Base-by-base conservation (phyloP, 1,284 basidiomycete species). In the Erythrobasidium hasegawianum region DNA sequence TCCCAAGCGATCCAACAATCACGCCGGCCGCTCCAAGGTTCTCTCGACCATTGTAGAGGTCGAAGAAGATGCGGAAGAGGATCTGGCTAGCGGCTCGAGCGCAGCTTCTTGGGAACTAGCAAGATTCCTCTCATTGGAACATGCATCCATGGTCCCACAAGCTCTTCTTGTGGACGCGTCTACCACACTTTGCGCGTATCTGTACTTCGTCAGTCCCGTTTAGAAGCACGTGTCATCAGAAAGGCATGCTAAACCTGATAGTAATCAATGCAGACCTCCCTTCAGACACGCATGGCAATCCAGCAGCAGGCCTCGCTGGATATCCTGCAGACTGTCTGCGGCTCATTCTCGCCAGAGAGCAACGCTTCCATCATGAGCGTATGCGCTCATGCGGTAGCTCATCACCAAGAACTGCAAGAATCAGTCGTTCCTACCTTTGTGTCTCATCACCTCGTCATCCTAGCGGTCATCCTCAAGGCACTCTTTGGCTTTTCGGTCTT, bases 301-400 rank as follows among this genome's bases (percentile, higher is more conserved):
- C 62, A 65, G 39, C 62, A 65, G 56, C 41, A 65, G 49, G 54
- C 62, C 22, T 65, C 56, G 10, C 49, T 65, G 14, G 62, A 65
- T 33, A 55, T 58, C 55, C 62, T 65, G 7, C 47, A 50, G 14
- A 52, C 55, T 22, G 27, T 65, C 47, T 65, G 62, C 62, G 26
- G 53, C 62, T 56, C 38, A 47, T 11, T 45, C 54, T 16, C 55
- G 50, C 24, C 50, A 39, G 24, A 45, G 41, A 20, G n/a, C n/a
- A 33, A 64, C 39, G 10, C 39, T 41, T 47, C 62, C 1, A 27
- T 65, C 2, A 16, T 65, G 33, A 50, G 50, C 47, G 50, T 45
- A 9, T 65, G 62, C 56, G 54, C 62, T 49, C 56, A 57, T 38
- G 62, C 62, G 11, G 50, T 65, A 7, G 55, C 62, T 5, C 62